Conservation (phyloP, 352 stramenopile genomes). For the Globisporangium rhizosaccharum region DNA sequence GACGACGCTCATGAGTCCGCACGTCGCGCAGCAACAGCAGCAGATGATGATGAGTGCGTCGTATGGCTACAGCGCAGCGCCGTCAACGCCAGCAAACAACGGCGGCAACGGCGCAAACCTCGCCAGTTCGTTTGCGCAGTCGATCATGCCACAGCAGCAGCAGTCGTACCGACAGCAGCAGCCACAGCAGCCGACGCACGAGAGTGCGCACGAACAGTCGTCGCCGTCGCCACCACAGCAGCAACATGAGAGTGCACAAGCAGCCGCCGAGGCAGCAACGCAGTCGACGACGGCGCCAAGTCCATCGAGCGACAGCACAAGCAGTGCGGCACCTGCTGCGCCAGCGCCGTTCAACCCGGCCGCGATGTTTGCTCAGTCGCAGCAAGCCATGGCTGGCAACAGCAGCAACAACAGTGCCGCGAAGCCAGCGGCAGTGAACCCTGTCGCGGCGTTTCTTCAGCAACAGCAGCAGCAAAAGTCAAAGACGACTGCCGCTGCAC, state of each 20-base stretch:
- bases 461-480: conserved; percentile 46
- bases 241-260: conserved; percentile 11
- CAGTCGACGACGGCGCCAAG: conserved; percentile 1
- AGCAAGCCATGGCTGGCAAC: conserved; percentile 8
- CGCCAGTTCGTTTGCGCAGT: conserved; percentile 35
- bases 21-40: conserved; percentile 14
- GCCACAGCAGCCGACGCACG: conserved; percentile 24
- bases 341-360: conserved; percentile 36
- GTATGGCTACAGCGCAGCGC: conserved; percentile 10
- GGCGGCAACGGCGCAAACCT: conserved; percentile 9
- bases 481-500: background rate
- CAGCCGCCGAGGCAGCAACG: background rate
- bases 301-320: conserved; percentile 11
- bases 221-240: conserved; percentile 14
- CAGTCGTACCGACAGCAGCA: conserved; percentile 13
- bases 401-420: conserved; percentile 9
- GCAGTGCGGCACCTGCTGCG: background rate
- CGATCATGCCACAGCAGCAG: conserved; percentile 25
- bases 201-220: conserved; percentile 10
- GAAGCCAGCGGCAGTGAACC: conserved; percentile 22
- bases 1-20: conserved; percentile 15
- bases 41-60: conserved; percentile 20
- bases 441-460: conserved; percentile 50
- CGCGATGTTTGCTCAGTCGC: conserved; percentile 50
- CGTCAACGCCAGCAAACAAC: conserved; percentile 11